phyloP scores from a whole-genome alignment of 2,329 filamentous ascomycete genomes.

The Conoideocrella luteorostrata region DNA sequence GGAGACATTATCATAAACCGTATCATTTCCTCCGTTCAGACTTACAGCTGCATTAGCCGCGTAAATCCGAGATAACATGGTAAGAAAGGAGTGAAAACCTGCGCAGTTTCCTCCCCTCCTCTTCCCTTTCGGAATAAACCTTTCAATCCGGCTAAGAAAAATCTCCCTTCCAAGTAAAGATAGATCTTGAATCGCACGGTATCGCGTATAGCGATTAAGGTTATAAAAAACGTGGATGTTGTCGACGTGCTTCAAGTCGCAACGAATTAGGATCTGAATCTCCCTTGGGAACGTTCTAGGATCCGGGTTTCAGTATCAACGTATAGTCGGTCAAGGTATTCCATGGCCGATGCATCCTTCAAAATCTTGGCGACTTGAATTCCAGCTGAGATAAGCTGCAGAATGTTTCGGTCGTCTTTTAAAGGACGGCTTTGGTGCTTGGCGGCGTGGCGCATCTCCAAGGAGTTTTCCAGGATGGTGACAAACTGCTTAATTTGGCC shows the following conservation, averaged over 20 bases:
- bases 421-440: slow-evolving; percentile 76
- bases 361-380: slow-evolving; percentile 84
- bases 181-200: not conserved
- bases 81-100: not conserved
- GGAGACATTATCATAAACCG: slow-evolving; percentile 11
- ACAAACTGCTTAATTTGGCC: slow-evolving; percentile 89
- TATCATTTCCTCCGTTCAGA: not conserved
- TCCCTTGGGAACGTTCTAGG: slow-evolving; percentile 50
- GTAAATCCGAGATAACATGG: not conserved
- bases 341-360: slow-evolving; percentile 78
- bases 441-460: slow-evolving; percentile 81
- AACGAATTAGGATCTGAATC: slow-evolving; percentile 24
- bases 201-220: not conserved
- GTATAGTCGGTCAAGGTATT: slow-evolving; percentile 75
- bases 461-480: slow-evolving; percentile 78
- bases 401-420: slow-evolving; percentile 83
- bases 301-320: slow-evolving; percentile 75
- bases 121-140: not conserved
- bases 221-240: slow-evolving; percentile 13
- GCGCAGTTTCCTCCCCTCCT: not conserved
- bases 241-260: slow-evolving; percentile 3
- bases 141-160: not conserved
- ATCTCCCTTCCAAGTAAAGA: not conserved
- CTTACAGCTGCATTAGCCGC: slow-evolving; percentile 1
- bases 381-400: slow-evolving; percentile 80